Evolutionary conservation across 768 basidiomycete species (phyloP).

Genomic region (Mrakia hoshinonis): DNA sequence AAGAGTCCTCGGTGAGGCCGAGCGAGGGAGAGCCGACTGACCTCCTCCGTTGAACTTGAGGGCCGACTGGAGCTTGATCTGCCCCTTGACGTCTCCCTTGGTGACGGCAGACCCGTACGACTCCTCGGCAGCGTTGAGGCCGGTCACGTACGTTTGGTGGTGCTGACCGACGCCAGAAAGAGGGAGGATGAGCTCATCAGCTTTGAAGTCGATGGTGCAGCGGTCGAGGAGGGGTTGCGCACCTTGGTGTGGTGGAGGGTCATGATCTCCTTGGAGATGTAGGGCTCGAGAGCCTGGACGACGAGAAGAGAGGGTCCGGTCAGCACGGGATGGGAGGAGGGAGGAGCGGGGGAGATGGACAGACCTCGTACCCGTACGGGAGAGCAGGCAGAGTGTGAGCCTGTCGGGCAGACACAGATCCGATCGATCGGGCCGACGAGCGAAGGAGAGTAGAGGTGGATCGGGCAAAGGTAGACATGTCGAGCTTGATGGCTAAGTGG

Average conservation of each 20-base stretch:
- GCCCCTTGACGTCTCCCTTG: constrained; percentile 56
- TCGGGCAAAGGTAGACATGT: constrained; percentile 14
- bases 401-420: constrained; percentile 31
- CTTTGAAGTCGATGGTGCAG: not conserved
- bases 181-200: not conserved
- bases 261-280: constrained; percentile 88
- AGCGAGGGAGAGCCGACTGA: not conserved
- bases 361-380: constrained; percentile 67
- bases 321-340: not conserved
- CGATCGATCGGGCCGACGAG: constrained; percentile 7
- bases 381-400: constrained; percentile 69
- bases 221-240: not conserved
- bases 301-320: not conserved
- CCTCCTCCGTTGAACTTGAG: constrained; percentile 81
- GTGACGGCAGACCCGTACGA: constrained; percentile 55
- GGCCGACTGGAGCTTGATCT: constrained; percentile 74
- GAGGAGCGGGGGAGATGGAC: constrained; percentile 19
- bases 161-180: constrained; percentile 44
- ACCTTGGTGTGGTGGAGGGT: constrained; percentile 76
- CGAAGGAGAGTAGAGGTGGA: not conserved
- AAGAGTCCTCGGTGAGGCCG: not conserved
- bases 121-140: constrained; percentile 79
- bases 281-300: constrained; percentile 66
- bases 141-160: constrained; percentile 88
- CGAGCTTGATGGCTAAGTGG: not conserved